phyloP scores from a whole-genome alignment of 495 filamentous ascomycete species.

The Amorphotheca resinae region DNA sequence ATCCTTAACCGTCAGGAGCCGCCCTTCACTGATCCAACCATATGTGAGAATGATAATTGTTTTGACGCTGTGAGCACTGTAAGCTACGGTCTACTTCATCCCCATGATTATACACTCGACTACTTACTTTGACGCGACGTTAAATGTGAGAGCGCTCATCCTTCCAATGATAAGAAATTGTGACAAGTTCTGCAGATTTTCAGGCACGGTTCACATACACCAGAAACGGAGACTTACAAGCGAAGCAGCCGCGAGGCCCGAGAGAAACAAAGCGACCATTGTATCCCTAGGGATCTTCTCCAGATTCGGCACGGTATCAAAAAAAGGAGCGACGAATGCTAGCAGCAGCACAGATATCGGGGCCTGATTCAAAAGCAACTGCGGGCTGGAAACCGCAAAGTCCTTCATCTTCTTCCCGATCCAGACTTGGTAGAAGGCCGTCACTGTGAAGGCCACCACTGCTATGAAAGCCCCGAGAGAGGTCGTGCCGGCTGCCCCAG shows the following conservation, averaged over 20 bases:
- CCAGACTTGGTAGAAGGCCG: slow-evolving; percentile 29
- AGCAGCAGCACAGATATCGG: slow-evolving; percentile 26
- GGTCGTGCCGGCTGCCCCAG: slow-evolving; percentile 15
- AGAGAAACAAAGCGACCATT: slow-evolving; percentile 20
- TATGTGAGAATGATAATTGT: slow-evolving; percentile 21
- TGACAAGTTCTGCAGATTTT: slow-evolving; percentile 14
- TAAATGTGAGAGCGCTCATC: slow-evolving; percentile 22
- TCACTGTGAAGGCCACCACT: slow-evolving; percentile 24
- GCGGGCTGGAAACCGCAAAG: slow-evolving; percentile 24
- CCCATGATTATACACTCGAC: no score
- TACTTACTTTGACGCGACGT: slow-evolving; percentile 21
- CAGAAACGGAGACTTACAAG: slow-evolving; percentile 13
- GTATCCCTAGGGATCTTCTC: slow-evolving; percentile 21
- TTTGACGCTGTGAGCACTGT: slow-evolving; percentile 14
- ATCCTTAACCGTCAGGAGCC: slow-evolving; percentile 13
- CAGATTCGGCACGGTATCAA: slow-evolving; percentile 25
- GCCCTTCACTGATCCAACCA: slow-evolving; percentile 18
- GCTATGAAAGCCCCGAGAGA: slow-evolving; percentile 24
- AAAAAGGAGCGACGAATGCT: slow-evolving; percentile 24
- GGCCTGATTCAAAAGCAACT: slow-evolving; percentile 28
- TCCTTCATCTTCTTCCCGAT: slow-evolving; percentile 31
- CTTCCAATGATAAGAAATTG: slow-evolving; percentile 21
- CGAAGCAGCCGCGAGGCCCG: slow-evolving; percentile 23
- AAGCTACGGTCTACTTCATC: no score
- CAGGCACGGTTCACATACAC: no score